Evolutionary conservation across 148 eudicot species (phyloP).

Genomic region (Heliamphora exappendiculata): DNA sequence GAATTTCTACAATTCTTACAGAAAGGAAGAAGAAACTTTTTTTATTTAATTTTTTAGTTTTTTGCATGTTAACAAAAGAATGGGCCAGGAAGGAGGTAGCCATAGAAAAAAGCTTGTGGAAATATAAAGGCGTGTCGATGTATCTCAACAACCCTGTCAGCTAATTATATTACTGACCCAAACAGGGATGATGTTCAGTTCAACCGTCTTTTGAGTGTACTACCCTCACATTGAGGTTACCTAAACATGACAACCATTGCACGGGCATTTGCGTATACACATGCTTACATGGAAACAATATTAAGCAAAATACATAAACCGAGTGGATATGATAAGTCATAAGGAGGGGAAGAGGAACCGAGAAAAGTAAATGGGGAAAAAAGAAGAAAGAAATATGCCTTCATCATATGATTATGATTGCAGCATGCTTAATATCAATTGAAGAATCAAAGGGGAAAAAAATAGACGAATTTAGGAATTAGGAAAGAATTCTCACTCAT

Average conservation of each 20-base stretch:
- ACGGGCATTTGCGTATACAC: background rate
- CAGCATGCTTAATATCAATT: background rate
- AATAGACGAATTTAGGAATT: conserved; percentile 1
- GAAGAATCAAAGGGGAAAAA: conserved; percentile 7
- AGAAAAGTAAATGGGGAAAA: background rate
- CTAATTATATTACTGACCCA: background rate
- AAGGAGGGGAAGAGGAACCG: background rate
- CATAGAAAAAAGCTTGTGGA: background rate
- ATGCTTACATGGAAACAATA: background rate
- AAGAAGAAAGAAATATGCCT: background rate
- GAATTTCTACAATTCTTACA: background rate
- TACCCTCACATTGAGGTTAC: background rate
- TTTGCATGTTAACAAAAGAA: background rate
- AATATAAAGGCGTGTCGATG: background rate
- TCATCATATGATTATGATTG: background rate
- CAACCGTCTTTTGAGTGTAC: background rate
- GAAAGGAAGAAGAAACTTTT: background rate
- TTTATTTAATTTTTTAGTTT: background rate
- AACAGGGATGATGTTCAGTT: background rate
- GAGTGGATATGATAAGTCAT: background rate
- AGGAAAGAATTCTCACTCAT: conserved; percentile 51
- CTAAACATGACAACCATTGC: background rate
- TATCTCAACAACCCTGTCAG: background rate
- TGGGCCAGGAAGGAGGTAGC: background rate
- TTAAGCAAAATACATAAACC: background rate